phyloP scores from a whole-genome alignment of 495 filamentous ascomycete genomes.

The Penicillium coprophilum region DNA sequence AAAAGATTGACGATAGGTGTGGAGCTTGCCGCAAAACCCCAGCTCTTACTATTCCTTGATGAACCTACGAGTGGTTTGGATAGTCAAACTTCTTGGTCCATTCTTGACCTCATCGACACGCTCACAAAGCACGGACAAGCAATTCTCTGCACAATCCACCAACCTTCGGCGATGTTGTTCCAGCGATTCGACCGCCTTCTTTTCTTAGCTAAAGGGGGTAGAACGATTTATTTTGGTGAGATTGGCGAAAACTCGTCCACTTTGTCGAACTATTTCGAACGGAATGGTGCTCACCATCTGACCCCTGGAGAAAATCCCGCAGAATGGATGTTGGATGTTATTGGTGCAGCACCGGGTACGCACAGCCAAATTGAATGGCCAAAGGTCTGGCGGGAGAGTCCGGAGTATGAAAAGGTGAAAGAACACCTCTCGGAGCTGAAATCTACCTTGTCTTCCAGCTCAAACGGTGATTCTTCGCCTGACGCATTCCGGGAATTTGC shows the following conservation, averaged over 20 bases:
- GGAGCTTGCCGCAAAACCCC: constrained; percentile 83
- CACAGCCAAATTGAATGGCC: not conserved
- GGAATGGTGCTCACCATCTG: not conserved
- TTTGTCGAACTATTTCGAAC: constrained; percentile 72
- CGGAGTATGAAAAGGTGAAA: not conserved
- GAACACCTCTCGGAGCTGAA: not conserved
- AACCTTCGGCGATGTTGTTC: constrained; percentile 81
- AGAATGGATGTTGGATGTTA: constrained; percentile 83
- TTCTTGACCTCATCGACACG: constrained; percentile 66
- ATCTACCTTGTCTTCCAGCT: not conserved
- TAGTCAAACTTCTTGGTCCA: constrained; percentile 82
- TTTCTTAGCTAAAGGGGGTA: constrained; percentile 69
- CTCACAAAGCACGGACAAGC: constrained; percentile 75
- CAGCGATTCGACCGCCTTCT: constrained; percentile 79
- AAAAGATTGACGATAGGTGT: constrained; percentile 88
- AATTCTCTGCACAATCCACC: constrained; percentile 84
- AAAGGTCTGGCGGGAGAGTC: not conserved
- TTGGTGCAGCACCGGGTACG: constrained; percentile 32
- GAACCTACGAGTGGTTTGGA: constrained; percentile 86
- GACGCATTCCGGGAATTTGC: constrained; percentile 43
- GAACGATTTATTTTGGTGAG: constrained; percentile 72
- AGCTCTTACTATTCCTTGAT: constrained; percentile 81
- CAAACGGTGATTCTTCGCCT: not conserved
- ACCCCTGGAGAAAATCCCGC: constrained; percentile 62
- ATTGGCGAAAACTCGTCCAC: constrained; percentile 71